Evolutionary conservation across 2,329 filamentous ascomycete species (phyloP).

Genomic region (Ceratocystis ficicola): DNA sequence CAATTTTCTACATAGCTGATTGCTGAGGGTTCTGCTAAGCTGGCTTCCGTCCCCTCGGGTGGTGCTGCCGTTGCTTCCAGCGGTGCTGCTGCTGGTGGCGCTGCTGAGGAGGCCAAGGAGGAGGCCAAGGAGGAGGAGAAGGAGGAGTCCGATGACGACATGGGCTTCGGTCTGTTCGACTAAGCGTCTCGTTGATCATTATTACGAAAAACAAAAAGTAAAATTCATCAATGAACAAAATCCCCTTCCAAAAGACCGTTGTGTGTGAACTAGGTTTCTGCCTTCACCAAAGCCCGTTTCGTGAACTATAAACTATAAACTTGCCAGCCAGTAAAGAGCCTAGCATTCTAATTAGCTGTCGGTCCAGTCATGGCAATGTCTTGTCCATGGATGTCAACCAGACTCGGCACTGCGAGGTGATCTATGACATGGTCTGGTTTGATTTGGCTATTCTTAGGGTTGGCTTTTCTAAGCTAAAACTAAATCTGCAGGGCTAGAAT

Average conservation of each 20-base stretch:
- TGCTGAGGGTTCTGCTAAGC: conserved; percentile 76
- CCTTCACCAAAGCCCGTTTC: neutral
- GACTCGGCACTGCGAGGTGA: no score
- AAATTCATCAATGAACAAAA: conserved; percentile 21
- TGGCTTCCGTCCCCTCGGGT: conserved; percentile 92
- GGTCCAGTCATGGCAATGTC: no score
- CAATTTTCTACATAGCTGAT: conserved; percentile 56
- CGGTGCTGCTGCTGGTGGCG: conserved; percentile 54
- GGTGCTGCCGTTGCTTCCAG: conserved; percentile 62
- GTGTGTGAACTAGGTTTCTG: neutral
- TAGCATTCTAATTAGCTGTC: no score
- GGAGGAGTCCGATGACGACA: conserved; percentile 34
- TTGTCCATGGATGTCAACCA: no score
- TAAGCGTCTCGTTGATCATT: conserved; percentile 36
- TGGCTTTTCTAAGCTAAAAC: neutral
- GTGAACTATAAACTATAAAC: neutral
- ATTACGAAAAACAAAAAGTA: conserved; percentile 22
- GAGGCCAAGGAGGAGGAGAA: conserved; percentile 65
- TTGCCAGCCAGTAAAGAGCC: no score
- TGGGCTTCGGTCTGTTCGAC: conserved; percentile 58
- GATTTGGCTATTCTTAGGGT: no score
- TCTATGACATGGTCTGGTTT: no score
- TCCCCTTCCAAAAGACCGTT: conserved; percentile 3
- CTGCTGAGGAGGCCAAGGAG: conserved; percentile 49
- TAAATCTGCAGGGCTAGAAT: neutral